These are phyloP conservation scores for Spiraea crenata DNA, from an alignment of 331 rosid genomes.

Conservation along the genomic window DNA sequence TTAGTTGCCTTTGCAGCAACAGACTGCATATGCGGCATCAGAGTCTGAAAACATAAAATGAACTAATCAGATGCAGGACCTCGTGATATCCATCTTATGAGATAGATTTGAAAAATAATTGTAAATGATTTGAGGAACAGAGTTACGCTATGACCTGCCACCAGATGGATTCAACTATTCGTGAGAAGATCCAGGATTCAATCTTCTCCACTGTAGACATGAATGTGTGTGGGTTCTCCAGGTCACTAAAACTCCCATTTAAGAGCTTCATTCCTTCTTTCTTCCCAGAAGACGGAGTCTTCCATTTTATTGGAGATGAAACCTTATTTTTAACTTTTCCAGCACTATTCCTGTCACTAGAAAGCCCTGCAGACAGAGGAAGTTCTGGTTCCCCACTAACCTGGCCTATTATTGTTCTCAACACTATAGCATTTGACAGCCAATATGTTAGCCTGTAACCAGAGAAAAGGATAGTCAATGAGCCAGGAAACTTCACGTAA, in stretches of 20 bases:
- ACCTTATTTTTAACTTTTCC: slow-evolving; percentile 41
- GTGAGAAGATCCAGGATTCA: slow-evolving; percentile 94
- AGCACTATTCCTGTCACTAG: slow-evolving; percentile 47
- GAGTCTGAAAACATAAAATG: slow-evolving; percentile 51
- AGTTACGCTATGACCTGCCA: slow-evolving; percentile 73
- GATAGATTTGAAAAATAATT: not conserved
- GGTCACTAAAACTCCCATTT: slow-evolving; percentile 45
- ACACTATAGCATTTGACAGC: slow-evolving; percentile 76
- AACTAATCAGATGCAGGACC: slow-evolving; percentile 18
- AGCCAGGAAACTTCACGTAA: not conserved
- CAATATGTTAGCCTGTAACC: slow-evolving; percentile 80
- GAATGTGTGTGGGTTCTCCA: slow-evolving; percentile 67
- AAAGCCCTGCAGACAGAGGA: slow-evolving; percentile 37
- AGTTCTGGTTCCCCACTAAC: slow-evolving; percentile 33
- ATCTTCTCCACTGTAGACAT: slow-evolving; percentile 69
- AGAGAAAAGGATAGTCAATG: slow-evolving; percentile 25
- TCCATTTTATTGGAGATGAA: slow-evolving; percentile 57
- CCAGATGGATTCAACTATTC: slow-evolving; percentile 94
- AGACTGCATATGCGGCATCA: slow-evolving; percentile 92
- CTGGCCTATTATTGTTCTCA: slow-evolving; percentile 76
- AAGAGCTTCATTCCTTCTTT: slow-evolving; percentile 35
- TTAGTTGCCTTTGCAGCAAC: slow-evolving; percentile 41
- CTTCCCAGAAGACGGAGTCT: slow-evolving; percentile 52
- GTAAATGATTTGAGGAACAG: slow-evolving; percentile 15
- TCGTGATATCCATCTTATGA: not conserved